phyloP scores from a whole-genome alignment of 2,329 filamentous ascomycete species.

The Ophiostoma fasciatum region DNA sequence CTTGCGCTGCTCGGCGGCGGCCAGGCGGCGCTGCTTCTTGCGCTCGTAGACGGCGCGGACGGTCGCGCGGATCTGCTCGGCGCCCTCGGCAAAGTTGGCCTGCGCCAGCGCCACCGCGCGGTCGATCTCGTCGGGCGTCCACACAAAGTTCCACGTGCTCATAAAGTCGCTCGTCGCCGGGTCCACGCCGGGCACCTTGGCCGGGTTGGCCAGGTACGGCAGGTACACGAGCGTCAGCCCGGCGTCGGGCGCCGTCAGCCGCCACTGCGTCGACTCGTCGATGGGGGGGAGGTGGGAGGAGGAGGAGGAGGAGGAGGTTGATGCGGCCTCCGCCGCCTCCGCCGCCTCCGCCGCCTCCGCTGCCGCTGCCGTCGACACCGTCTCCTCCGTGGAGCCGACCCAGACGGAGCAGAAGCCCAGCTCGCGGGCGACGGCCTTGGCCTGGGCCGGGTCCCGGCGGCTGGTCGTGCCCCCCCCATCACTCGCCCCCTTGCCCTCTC shows the following conservation, averaged over 20 bases:
- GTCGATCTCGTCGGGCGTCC: slow-evolving; percentile 81
- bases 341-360: slow-evolving; percentile 20
- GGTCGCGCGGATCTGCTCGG: slow-evolving; percentile 60
- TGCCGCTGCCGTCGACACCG: slow-evolving; percentile 29
- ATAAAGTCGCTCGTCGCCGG: slow-evolving; percentile 74
- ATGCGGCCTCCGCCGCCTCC: slow-evolving; percentile 15
- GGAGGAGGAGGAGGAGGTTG: too few relatives aligned
- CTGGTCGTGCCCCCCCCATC: slow-evolving; percentile 8
- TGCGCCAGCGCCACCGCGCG: slow-evolving; percentile 66
- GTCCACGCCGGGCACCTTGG: slow-evolving; percentile 62
- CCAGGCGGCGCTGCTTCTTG: slow-evolving; percentile 57
- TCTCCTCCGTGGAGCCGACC: slow-evolving; percentile 75
- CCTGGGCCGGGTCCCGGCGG: slow-evolving; percentile 12
- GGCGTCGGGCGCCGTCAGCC: slow-evolving; percentile 59
- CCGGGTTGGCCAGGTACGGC: slow-evolving; percentile 67
- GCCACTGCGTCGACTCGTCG: slow-evolving; percentile 50
- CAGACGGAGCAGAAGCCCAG: slow-evolving; percentile 89
- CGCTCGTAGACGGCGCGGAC: slow-evolving; percentile 85
- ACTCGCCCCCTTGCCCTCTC: too few relatives aligned
- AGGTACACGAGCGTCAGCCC: slow-evolving; percentile 86
- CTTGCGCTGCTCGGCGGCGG: slow-evolving; percentile 21
- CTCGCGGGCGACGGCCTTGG: slow-evolving; percentile 22
- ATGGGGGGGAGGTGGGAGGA: slow-evolving; percentile 29
- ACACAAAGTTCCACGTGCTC: slow-evolving; percentile 96
- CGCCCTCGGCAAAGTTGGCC: slow-evolving; percentile 76